Percentiles rank a stretch among this genome's conserved stretches.
phyloP scores from a whole-genome alignment of 331 rosid genomes.

The Quercus phellos region DNA sequence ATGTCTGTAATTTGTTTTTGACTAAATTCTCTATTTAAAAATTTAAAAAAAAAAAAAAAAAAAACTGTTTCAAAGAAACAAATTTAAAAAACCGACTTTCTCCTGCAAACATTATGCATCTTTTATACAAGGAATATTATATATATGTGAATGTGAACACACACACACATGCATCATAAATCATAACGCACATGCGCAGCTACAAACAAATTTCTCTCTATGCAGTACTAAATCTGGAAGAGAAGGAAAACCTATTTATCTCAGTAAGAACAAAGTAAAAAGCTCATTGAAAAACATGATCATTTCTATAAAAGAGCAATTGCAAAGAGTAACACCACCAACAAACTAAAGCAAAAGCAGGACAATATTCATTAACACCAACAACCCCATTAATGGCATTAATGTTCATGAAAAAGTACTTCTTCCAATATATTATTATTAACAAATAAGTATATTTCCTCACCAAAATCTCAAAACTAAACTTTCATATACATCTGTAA shows the following conservation, averaged over 20 bases:
- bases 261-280: not conserved
- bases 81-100: too few relatives aligned
- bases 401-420: not conserved
- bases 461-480: conserved; percentile 39
- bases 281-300: not conserved
- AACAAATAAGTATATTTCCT: conserved; percentile 35
- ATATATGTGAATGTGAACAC: too few relatives aligned
- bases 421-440: conserved; percentile 21
- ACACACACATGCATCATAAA: not conserved
- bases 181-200: not conserved
- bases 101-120: too few relatives aligned
- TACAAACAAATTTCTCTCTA: conserved; percentile 14
- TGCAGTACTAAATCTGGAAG: conserved; percentile 28
- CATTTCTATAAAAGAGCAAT: not conserved
- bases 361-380: conserved; percentile 30
- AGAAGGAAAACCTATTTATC: conserved; percentile 25
- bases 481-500: conserved; percentile 53
- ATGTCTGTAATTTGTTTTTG: too few relatives aligned
- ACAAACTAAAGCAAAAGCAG: conserved; percentile 31
- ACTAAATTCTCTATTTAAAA: too few relatives aligned
- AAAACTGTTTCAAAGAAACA: too few relatives aligned
- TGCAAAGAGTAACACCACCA: conserved; percentile 21
- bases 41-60: too few relatives aligned
- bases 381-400: conserved; percentile 38
- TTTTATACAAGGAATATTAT: too few relatives aligned